Evolutionary conservation across 2,329 filamentous ascomycete species (phyloP), one percentile per base, ranked within the genome.

Genomic region (Neofusicoccum sp.): DNA sequence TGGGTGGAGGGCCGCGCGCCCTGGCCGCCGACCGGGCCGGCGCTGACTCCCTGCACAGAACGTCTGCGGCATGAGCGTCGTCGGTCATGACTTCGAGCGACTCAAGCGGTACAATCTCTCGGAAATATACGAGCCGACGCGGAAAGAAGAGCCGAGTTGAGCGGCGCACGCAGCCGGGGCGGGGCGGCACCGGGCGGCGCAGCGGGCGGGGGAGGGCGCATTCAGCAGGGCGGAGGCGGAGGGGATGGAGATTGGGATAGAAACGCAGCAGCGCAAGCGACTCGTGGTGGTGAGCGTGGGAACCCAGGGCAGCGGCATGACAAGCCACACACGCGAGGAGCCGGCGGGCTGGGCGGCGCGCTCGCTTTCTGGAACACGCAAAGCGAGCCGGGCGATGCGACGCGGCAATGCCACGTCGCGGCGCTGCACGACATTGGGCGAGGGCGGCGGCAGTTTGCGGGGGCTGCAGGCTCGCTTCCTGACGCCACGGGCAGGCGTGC

Each of bases 21-120:
- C 45, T 52, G 49, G 43, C n/a, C n/a, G 16, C 39, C n/a, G 41
- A 31, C 3, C 54, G 16, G 22, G 59, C 31, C 37, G 37, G 8
- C 28, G 36, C 56, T 62, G 47, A 58, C 63, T 41, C 39, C 39
- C 54, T 61, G 54, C 47, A 65, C 68, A 93, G 90, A 88, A 87
- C 62, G 83, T 91, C 44, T 89, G 89, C 70, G 90, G 91, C 28
- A 88, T 95, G 80, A 92, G 90, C 66, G 90, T 95, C 37, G 89
- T 95, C 3, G 86, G 87, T 65, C 83, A 85, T 12, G 86, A 91
- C 71, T 95, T 89, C 82, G 89, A 92, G 56, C 80, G 81, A 50
- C 80, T 93, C 65, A 93, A 91, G 78, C 85, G 87, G 68, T 94
- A 88, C 78, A 95, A 95, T 74, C 77, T 96, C 43, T 86, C 89